Conservation (phyloP, 2,329 filamentous ascomycete genomes). For the Exserohilum turcica region DNA sequence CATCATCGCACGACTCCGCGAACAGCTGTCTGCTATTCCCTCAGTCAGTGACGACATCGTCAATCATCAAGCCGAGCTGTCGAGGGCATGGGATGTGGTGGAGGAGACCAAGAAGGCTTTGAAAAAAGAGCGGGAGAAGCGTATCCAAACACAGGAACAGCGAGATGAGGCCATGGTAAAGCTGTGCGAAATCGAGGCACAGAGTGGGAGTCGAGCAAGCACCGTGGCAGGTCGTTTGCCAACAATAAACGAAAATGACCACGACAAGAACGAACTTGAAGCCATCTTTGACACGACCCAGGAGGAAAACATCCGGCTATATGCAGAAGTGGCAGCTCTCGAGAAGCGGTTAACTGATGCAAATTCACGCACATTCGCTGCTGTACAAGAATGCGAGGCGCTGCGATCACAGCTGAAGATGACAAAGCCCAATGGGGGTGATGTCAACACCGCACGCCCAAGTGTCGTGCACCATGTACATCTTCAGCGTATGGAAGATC, state of each 20-base stretch:
- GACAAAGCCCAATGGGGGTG: constrained; percentile 35
- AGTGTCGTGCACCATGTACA: constrained; percentile 42
- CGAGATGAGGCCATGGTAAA: constrained; percentile 29
- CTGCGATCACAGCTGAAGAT: constrained; percentile 33
- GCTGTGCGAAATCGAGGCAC: constrained; percentile 24
- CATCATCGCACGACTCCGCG: constrained; percentile 36
- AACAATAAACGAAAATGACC: constrained; percentile 39
- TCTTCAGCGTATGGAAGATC: constrained; percentile 41
- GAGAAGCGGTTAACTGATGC: constrained; percentile 40
- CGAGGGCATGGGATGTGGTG: constrained; percentile 40
- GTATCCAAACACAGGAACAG: constrained; percentile 33
- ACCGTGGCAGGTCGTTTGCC: constrained; percentile 26
- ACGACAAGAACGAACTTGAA: constrained; percentile 41
- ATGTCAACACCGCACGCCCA: constrained; percentile 39
- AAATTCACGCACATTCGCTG: constrained; percentile 34
- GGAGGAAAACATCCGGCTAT: constrained; percentile 41
- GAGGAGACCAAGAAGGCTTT: constrained; percentile 36
- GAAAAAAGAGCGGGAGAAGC: constrained; percentile 35
- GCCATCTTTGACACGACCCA: constrained; percentile 45
- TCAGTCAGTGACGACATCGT: constrained; percentile 30
- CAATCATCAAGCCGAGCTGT: constrained; percentile 37
- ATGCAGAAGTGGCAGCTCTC: constrained; percentile 33
- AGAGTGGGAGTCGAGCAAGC: constrained; percentile 8
- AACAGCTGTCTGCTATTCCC: constrained; percentile 29
- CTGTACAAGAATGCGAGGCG: constrained; percentile 29